Evolutionary conservation across 179 eudicot species (phyloP).

Genomic region (Beta corolliflora): DNA sequence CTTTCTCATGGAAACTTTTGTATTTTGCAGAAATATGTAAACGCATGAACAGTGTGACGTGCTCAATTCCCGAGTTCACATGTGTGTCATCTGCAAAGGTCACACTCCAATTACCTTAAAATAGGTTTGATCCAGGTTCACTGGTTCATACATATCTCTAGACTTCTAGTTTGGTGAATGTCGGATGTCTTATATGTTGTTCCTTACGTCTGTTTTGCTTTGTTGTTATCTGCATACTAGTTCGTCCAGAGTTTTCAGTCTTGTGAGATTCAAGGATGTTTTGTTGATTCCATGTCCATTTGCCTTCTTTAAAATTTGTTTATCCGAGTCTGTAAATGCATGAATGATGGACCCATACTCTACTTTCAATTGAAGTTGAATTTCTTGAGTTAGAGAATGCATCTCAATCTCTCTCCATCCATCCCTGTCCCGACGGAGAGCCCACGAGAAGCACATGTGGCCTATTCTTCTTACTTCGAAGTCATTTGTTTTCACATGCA

Average conservation of each 20-base stretch:
- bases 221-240: background rate
- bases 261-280: background rate
- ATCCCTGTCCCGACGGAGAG: background rate
- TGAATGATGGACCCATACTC: background rate
- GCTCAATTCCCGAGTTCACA: slow-evolving; percentile 95
- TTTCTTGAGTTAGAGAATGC: background rate
- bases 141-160: slow-evolving; percentile 5
- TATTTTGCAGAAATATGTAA: slow-evolving; percentile 74
- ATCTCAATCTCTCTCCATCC: background rate
- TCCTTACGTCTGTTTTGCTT: slow-evolving; percentile 5
- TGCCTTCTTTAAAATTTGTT: background rate
- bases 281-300: slow-evolving; percentile 3
- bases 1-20: slow-evolving; percentile 8
- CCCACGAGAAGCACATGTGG: background rate
- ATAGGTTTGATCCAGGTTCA: slow-evolving; percentile 16
- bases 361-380: background rate
- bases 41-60: slow-evolving; percentile 67
- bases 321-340: background rate
- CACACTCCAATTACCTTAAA: slow-evolving; percentile 20
- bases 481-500: slow-evolving; percentile 1
- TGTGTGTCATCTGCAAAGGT: slow-evolving; percentile 96
- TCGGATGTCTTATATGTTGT: background rate
- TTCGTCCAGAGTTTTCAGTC: background rate
- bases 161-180: background rate
- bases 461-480: background rate